Evolutionary conservation across 73 alveolate species (phyloP).

Genomic region (Paramecium primaurelia): DNA sequence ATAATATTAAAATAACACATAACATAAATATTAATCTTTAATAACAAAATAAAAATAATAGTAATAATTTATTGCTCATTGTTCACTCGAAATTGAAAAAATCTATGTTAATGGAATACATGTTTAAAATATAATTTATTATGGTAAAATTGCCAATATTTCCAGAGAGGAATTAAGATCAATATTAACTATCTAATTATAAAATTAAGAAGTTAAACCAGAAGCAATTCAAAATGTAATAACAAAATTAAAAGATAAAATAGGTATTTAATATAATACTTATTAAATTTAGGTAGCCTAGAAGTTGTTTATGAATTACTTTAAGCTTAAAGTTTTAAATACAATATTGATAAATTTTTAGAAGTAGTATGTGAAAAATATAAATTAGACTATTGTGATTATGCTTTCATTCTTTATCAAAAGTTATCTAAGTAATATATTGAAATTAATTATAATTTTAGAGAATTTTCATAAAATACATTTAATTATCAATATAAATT

Average conservation of each 20-base stretch:
- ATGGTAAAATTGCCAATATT: background rate
- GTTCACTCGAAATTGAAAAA: background rate
- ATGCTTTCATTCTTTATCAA: background rate
- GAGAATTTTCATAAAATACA: background rate
- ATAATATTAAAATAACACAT: background rate
- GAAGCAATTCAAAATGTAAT: background rate
- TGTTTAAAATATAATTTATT: background rate
- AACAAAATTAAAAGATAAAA: background rate
- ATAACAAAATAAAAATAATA: background rate
- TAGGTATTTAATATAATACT: background rate
- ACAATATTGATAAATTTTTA: background rate
- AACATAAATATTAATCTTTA: background rate
- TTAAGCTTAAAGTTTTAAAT: background rate
- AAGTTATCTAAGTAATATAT: background rate
- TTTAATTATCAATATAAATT: background rate
- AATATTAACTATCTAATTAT: background rate
- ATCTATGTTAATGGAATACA: background rate
- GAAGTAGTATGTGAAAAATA: background rate
- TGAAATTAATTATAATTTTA: background rate
- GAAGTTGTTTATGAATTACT: constrained; percentile 1
- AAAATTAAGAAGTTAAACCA: background rate
- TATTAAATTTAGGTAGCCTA: background rate
- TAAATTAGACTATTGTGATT: background rate
- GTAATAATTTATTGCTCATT: background rate
- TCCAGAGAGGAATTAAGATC: background rate